Conservation (phyloP, 805 yeast species). For the Kuraishia cidri region DNA sequence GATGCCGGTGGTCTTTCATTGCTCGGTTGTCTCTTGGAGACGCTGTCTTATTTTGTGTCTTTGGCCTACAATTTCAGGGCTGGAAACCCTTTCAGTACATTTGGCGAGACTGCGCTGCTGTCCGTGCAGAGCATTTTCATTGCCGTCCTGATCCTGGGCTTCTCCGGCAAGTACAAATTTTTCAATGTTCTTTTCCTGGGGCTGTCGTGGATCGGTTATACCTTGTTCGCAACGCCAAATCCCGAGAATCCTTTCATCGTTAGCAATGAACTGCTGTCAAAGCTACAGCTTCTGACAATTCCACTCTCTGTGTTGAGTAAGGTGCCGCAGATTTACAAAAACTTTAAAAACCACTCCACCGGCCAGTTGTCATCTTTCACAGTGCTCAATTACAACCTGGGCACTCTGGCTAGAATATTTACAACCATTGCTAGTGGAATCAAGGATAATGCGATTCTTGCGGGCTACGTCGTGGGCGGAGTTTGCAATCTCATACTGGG, state of each 20-base stretch:
- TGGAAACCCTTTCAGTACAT: slow-evolving; percentile 24
- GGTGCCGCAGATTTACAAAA: slow-evolving; percentile 30
- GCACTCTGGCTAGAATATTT: slow-evolving; percentile 27
- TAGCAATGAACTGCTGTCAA: slow-evolving; percentile 8
- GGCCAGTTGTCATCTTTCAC: slow-evolving; percentile 29
- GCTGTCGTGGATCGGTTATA: slow-evolving; percentile 1
- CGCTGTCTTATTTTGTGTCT: slow-evolving; percentile 20
- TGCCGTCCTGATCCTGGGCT: slow-evolving; percentile 16
- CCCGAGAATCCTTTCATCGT: slow-evolving; percentile 13
- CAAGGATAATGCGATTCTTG: slow-evolving; percentile 21
- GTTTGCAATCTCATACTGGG: slow-evolving; percentile 23
- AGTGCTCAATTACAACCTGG: slow-evolving; percentile 25
- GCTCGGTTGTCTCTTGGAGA: slow-evolving; percentile 21
- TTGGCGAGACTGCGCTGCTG: slow-evolving; percentile 27
- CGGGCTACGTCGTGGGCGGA: slow-evolving; percentile 20
- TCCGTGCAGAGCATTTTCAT: slow-evolving; percentile 24
- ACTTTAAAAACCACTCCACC: slow-evolving; percentile 26
- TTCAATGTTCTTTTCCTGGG: slow-evolving; percentile 3
- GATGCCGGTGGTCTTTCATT: slow-evolving; percentile 27
- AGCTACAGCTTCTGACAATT: slow-evolving; percentile 21
- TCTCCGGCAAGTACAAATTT: slow-evolving; percentile 1
- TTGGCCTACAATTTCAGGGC: slow-evolving; percentile 25
- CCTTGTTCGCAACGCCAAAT: slow-evolving; percentile 4
- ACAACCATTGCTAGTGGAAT: slow-evolving; percentile 24
- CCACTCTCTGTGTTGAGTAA: slow-evolving; percentile 25